Conservation (phyloP, 768 basidiomycete genomes). For the Aureoboletus auriporus region DNA sequence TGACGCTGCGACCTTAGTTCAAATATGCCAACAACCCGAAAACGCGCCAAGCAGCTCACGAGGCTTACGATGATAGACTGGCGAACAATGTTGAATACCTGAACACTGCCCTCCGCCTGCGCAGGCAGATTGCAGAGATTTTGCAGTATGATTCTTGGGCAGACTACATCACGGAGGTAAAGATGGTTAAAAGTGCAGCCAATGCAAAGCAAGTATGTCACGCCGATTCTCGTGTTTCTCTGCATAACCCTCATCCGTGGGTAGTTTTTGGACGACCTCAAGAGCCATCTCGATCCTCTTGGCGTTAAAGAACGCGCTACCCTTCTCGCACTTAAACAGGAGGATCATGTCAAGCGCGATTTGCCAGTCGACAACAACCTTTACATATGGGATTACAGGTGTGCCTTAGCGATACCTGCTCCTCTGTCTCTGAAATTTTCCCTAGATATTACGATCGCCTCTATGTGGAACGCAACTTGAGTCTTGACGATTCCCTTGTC, state of each 20-base stretch:
- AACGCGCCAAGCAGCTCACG: conserved; percentile 62
- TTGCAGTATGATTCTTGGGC: conserved; percentile 80
- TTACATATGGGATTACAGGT: conserved; percentile 84
- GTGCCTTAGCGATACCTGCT: conserved; percentile 12
- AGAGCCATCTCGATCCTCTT: conserved; percentile 68
- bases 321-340: conserved; percentile 70
- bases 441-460: conserved; percentile 31
- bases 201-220: conserved; percentile 51
- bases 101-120: conserved; percentile 61
- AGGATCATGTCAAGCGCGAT: conserved; percentile 59
- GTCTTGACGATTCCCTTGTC: conserved; percentile 71
- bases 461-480: conserved; percentile 61
- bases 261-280: conserved; percentile 77
- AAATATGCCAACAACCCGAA: conserved; percentile 72
- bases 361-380: conserved; percentile 67
- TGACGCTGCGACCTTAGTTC: conserved; percentile 45
- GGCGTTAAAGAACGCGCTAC: conserved; percentile 61
- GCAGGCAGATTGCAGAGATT: conserved; percentile 62
- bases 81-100: conserved; percentile 68
- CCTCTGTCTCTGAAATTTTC: not conserved
- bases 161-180: conserved; percentile 78
- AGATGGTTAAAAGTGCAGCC: conserved; percentile 76
- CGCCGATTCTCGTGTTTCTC: not conserved
- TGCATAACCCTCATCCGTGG: not conserved
- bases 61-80: conserved; percentile 67